phyloP scores from a whole-genome alignment of 345 rosid species.

The Populus alba region DNA sequence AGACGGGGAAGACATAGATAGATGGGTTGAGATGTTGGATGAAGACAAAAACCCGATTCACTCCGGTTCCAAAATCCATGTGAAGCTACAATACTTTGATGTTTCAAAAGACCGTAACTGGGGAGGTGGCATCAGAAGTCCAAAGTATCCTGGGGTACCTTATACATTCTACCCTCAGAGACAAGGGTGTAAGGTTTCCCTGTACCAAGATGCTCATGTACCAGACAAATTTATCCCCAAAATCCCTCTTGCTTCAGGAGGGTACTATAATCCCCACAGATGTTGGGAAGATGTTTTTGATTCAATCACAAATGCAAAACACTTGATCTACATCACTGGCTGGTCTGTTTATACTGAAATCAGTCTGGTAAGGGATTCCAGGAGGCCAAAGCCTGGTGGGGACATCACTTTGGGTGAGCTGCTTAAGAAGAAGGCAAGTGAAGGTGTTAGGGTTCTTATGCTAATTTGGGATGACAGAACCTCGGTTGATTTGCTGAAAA shows the following conservation, averaged over 20 bases:
- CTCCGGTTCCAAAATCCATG: slow-evolving; percentile 75
- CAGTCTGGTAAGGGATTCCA: slow-evolving; percentile 72
- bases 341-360: slow-evolving; percentile 99
- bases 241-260: slow-evolving; percentile 90
- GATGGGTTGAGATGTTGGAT: slow-evolving; percentile 80
- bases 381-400: slow-evolving; percentile 95
- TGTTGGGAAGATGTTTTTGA: slow-evolving; percentile 98
- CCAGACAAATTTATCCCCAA: slow-evolving; percentile 79
- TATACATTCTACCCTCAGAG: slow-evolving; percentile 87
- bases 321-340: slow-evolving; percentile 89
- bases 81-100: slow-evolving; percentile 79
- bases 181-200: slow-evolving; percentile 76
- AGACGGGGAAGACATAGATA: slow-evolving; percentile 79
- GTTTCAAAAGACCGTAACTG: slow-evolving; percentile 67
- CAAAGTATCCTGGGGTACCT: slow-evolving; percentile 88
- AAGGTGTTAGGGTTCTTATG: slow-evolving; percentile 88
- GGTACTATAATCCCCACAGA: slow-evolving; percentile 73
- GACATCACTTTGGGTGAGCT: slow-evolving; percentile 75
- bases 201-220: slow-evolving; percentile 94
- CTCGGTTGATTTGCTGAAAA: slow-evolving; percentile 77
- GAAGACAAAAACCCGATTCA: slow-evolving; percentile 54
- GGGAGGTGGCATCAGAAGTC: slow-evolving; percentile 60
- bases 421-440: slow-evolving; percentile 84
- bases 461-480: slow-evolving; percentile 99
- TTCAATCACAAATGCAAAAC: slow-evolving; percentile 79